phyloP scores from a whole-genome alignment of 2,329 filamentous ascomycete species.

The Fusarium sp. region DNA sequence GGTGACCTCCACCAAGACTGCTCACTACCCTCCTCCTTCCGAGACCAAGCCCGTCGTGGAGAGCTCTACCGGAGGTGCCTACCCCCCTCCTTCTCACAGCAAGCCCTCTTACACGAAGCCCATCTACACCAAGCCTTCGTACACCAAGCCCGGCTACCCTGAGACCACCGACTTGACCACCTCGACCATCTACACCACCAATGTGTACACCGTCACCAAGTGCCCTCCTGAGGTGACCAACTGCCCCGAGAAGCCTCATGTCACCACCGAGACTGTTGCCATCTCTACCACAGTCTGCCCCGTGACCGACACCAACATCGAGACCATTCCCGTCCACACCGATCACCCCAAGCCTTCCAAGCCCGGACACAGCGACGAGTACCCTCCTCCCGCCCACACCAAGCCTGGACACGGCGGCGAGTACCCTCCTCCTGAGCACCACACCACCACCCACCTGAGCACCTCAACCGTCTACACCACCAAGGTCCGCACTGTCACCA shows the following conservation, averaged over 20 bases:
- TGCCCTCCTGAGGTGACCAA: constrained; percentile 25
- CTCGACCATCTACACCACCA: constrained; percentile 39
- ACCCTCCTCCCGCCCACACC: not conserved
- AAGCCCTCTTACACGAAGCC: constrained; percentile 19
- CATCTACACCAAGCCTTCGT: constrained; percentile 23
- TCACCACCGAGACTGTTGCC: constrained; percentile 31
- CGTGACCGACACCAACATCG: constrained; percentile 14
- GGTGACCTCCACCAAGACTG: not conserved
- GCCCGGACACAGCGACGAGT: not conserved
- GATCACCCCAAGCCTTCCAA: constrained; percentile 6
- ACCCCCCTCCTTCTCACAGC: constrained; percentile 2
- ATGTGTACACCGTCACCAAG: constrained; percentile 25
- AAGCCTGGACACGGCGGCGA: too few relatives aligned
- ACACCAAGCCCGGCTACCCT: constrained; percentile 10
- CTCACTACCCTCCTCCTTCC: constrained; percentile 1
- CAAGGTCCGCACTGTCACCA: constrained; percentile 36
- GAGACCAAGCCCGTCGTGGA: not conserved
- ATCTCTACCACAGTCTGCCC: constrained; percentile 34
- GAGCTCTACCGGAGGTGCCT: not conserved
- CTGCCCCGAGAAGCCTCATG: constrained; percentile 24
- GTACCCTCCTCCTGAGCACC: constrained; percentile 4
- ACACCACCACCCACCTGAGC: constrained; percentile 26
- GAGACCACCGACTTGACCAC: constrained; percentile 31
- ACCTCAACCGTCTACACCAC: constrained; percentile 42
- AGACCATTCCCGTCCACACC: constrained; percentile 7